Evolutionary conservation across 2,329 filamentous ascomycete genomes (phyloP), one percentile per base, ranked within the genome.

Genomic region (Apiospora arundinis): DNA sequence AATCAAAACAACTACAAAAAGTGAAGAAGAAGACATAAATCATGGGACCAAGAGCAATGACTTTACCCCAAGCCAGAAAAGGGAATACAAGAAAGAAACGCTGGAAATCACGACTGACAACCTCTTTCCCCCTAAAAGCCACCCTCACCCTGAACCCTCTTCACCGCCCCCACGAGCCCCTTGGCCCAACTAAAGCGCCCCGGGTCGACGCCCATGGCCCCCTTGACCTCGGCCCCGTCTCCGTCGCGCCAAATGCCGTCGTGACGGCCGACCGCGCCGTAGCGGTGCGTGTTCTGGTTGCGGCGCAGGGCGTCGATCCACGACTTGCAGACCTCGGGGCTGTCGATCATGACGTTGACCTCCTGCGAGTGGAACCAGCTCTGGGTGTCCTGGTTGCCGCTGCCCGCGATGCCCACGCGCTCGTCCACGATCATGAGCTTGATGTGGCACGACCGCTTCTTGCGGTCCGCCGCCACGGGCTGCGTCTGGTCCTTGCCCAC

Each of bases 331-430:
- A 95, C 82, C 1, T 84, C 79, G 0, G 80, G 76, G 25, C 88
- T 91, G 73, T 95, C 93, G 7, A 95, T 81, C 87, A 95, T 89
- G 32, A 95, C 80, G 74, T 95, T 95, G 70, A 93, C 87, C 79
- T 95, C 93, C 79, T 95, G 92, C 70, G 88, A 91, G 77, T 95
- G 93, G 74, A 87, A 95, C 90, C 92, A 95, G 25, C 87, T 90
- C 80, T 95, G 93, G 1, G 93, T 95, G 75, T 95, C 93, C 78
- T 95, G 91, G 77, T 95, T 95, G 0, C 92, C 93, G 74, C 89
- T 93, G 4, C 93, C 93, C 79, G 92, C 88, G 46, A 95, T 90
- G 2, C 88, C 92, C 46, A 95, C 86, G 28, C 83, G 82, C 60
- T 87, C 88, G 78, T 95, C 93, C 1, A 89, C 90, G 56, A 95